phyloP scores from a whole-genome alignment of 2,329 filamentous ascomycete genomes.

The Didymella exigua region DNA sequence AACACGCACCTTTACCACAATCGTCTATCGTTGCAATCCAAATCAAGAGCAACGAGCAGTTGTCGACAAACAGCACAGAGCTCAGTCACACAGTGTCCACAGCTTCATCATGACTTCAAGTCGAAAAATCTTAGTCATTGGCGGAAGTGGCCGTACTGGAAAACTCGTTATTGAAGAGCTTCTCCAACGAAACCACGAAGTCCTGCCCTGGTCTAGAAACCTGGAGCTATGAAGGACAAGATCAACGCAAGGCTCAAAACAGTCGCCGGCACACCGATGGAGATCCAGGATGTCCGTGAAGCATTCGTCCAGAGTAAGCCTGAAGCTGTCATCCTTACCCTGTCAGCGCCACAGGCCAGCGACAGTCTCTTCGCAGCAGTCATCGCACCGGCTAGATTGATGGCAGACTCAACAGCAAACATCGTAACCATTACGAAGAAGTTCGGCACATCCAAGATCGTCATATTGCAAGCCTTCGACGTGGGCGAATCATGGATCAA shows the following conservation, averaged over 20 bases:
- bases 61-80: not conserved
- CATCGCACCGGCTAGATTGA: constrained; percentile 53
- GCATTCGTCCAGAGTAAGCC: constrained; percentile 39
- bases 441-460: constrained; percentile 49
- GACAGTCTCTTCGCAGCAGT: constrained; percentile 57
- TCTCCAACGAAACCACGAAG: constrained; percentile 49
- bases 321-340: constrained; percentile 55
- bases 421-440: constrained; percentile 48
- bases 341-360: constrained; percentile 54
- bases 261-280: constrained; percentile 48
- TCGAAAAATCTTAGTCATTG: constrained; percentile 55
- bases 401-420: constrained; percentile 53
- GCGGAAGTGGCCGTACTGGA: constrained; percentile 57
- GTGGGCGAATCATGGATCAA: constrained; percentile 54
- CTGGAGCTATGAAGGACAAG: constrained; percentile 36
- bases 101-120: constrained; percentile 2
- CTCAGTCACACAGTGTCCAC: not conserved
- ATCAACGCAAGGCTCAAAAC: constrained; percentile 44
- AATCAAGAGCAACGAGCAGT: not conserved
- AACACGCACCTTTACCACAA: not conserved
- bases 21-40: not conserved
- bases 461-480: constrained; percentile 60
- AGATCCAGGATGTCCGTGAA: constrained; percentile 44
- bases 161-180: constrained; percentile 51
- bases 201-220: constrained; percentile 55